Percentiles rank a stretch among this genome's conserved stretches.
phyloP scores from a whole-genome alignment of 805 yeast genomes.

The Saturnispora hagleri region DNA sequence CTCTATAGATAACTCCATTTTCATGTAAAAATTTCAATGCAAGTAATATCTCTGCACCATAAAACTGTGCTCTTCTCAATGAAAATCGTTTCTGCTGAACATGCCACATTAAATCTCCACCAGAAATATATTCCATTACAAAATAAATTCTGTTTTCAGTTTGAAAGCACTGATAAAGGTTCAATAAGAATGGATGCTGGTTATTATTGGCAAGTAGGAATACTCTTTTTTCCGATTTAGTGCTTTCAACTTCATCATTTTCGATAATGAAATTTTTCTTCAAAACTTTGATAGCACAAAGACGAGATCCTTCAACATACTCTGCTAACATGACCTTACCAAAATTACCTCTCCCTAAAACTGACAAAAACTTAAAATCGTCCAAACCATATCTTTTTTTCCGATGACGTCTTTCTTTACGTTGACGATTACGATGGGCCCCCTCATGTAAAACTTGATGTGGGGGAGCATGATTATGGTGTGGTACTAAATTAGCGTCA shows the following conservation, averaged over 20 bases:
- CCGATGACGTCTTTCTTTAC: conserved; percentile 30
- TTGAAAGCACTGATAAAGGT: conserved; percentile 91
- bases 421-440: conserved; percentile 16
- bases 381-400: conserved; percentile 83
- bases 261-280: conserved; percentile 94
- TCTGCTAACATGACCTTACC: conserved; percentile 98
- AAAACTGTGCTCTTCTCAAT: conserved; percentile 87
- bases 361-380: conserved; percentile 90
- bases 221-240: conserved; percentile 89
- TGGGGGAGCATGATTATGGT: conserved; percentile 9
- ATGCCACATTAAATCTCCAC: conserved; percentile 99
- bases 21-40: conserved; percentile 92
- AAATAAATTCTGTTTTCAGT: conserved; percentile 95
- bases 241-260: conserved; percentile 92
- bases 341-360: conserved; percentile 95
- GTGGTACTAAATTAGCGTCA: background rate
- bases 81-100: conserved; percentile 88
- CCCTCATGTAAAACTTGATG: conserved; percentile 12
- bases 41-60: conserved; percentile 91
- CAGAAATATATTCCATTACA: conserved; percentile 96
- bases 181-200: conserved; percentile 86
- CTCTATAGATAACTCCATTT: conserved; percentile 92
- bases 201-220: conserved; percentile 67
- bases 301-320: conserved; percentile 65
- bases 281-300: conserved; percentile 94